These are phyloP conservation scores for Wickerhamiella occidentalis DNA, from an alignment of 805 yeast genomes.

Conservation along the genomic window DNA sequence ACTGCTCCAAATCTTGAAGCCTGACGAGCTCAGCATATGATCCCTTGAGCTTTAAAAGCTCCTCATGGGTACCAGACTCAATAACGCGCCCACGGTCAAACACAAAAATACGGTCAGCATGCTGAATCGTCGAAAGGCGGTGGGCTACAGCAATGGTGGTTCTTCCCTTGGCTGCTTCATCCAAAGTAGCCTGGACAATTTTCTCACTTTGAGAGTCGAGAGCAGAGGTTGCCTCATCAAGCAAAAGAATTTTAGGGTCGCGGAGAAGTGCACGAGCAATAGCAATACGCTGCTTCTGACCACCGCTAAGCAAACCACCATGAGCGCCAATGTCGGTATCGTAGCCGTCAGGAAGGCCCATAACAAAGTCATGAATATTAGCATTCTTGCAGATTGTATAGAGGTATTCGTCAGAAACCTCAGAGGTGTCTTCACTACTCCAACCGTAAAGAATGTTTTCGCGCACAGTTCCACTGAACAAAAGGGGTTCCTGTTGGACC, in stretches of 20 bases:
- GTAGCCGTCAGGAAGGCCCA: conserved; percentile 46
- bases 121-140: conserved; percentile 55
- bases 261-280: conserved; percentile 64
- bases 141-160: conserved; percentile 82
- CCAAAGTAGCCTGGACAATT: conserved; percentile 60
- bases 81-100: conserved; percentile 50
- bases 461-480: conserved; percentile 42
- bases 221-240: conserved; percentile 63
- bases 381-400: conserved; percentile 40
- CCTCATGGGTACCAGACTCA: conserved; percentile 46
- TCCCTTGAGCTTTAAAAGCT: conserved; percentile 32
- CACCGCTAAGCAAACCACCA: conserved; percentile 55
- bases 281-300: conserved; percentile 67
- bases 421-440: conserved; percentile 20
- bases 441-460: conserved; percentile 47
- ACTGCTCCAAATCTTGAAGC: conserved; percentile 29
- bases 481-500: conserved; percentile 51
- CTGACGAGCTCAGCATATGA: conserved; percentile 32
- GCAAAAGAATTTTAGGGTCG: conserved; percentile 47
- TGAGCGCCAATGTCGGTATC: conserved; percentile 45
- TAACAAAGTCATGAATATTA: conserved; percentile 45
- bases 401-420: conserved; percentile 34
- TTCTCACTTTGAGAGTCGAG: conserved; percentile 61
- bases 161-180: conserved; percentile 53
- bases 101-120: conserved; percentile 50